Conservation (phyloP, 352 stramenopile species). For the Globisporangium megalacanthum region DNA sequence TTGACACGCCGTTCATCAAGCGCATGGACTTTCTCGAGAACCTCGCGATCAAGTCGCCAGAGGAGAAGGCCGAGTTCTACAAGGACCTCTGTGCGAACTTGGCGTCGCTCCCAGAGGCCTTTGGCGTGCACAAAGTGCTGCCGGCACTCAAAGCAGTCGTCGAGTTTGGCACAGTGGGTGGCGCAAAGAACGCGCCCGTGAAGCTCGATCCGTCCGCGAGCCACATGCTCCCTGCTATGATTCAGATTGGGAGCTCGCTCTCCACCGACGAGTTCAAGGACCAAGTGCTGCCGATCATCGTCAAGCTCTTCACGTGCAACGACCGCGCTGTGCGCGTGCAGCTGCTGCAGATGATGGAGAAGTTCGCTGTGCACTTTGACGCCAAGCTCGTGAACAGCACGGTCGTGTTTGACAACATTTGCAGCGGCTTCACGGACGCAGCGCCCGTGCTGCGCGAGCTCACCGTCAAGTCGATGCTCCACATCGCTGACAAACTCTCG, state of each 20-base stretch:
- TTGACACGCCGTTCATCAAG: conserved; percentile 91
- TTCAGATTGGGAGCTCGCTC: conserved; percentile 79
- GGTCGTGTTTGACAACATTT: conserved; percentile 89
- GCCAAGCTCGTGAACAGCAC: conserved; percentile 88
- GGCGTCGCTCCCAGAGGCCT: conserved; percentile 53
- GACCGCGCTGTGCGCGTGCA: conserved; percentile 87
- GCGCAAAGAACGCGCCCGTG: conserved; percentile 49
- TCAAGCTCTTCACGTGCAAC: conserved; percentile 90
- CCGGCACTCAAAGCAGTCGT: conserved; percentile 79
- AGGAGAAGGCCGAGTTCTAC: conserved; percentile 94
- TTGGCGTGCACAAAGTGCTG: conserved; percentile 85
- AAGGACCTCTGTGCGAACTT: conserved; percentile 87
- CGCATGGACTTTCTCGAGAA: conserved; percentile 94
- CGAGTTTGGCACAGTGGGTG: conserved; percentile 62
- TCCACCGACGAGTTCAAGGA: conserved; percentile 79
- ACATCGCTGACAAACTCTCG: conserved; percentile 88
- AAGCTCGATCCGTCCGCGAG: conserved; percentile 82
- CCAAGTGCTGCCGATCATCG: conserved; percentile 84
- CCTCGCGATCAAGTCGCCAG: conserved; percentile 88
- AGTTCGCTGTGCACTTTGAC: conserved; percentile 85
- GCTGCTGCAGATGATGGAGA: conserved; percentile 90
- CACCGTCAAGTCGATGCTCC: conserved; percentile 90
- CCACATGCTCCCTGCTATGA: conserved; percentile 85
- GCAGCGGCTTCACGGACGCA: conserved; percentile 88
- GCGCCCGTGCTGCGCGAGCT: conserved; percentile 85